Percentiles rank a stretch among this genome's conserved stretches.
phyloP scores from a whole-genome alignment of 2,329 filamentous ascomycete genomes.

The Alternaria burnsii region DNA sequence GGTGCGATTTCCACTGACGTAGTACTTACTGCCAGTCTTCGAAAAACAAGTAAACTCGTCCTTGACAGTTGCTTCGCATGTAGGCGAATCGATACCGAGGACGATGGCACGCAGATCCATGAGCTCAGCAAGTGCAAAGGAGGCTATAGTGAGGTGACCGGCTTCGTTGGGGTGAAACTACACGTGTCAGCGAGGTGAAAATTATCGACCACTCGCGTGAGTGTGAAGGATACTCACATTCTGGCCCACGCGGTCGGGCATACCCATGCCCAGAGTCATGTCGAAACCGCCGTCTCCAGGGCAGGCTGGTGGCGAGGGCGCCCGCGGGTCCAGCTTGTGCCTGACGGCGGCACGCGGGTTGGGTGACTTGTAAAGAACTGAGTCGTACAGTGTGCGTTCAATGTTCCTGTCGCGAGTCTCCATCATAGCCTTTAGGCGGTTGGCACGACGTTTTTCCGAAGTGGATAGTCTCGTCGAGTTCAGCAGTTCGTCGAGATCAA shows the following conservation, averaged over 20 bases:
- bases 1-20: slow-evolving; percentile 1
- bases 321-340: background rate
- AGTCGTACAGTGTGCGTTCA: slow-evolving; percentile 1
- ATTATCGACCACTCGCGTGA: background rate
- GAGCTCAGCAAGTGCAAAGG: slow-evolving; percentile 12
- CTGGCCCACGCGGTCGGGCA: slow-evolving; percentile 1
- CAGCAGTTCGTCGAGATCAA: background rate
- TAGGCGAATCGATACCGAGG: background rate
- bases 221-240: slow-evolving; percentile 1
- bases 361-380: slow-evolving; percentile 3
- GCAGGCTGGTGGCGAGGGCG: slow-evolving; percentile 1
- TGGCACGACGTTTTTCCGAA: background rate
- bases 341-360: background rate
- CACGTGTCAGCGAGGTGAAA: background rate
- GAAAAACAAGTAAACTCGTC: slow-evolving; percentile 8
- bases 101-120: slow-evolving; percentile 15
- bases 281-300: background rate
- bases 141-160: slow-evolving; percentile 9
- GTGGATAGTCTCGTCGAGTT: slow-evolving; percentile 1
- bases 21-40: background rate
- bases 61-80: background rate
- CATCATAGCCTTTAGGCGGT: background rate
- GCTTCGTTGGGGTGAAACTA: slow-evolving; percentile 11
- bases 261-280: slow-evolving; percentile 4
- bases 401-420: background rate